Evolutionary conservation across 2,329 filamentous ascomycete species (phyloP).

Genomic region (Mariannaea elegans): DNA sequence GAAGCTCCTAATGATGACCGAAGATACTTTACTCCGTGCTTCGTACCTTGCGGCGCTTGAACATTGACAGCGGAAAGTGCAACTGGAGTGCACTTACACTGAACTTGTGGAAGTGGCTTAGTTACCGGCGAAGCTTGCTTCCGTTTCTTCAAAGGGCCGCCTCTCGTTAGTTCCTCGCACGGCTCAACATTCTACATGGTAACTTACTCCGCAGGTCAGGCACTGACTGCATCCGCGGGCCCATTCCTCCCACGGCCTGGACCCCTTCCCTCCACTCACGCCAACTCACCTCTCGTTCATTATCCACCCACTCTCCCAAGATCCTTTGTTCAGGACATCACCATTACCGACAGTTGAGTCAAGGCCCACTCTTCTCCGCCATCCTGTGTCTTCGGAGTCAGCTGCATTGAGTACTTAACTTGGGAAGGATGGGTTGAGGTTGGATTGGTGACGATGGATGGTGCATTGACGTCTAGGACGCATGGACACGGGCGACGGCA

Average conservation of each 20-base stretch:
- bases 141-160: background rate
- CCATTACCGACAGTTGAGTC: slow-evolving; percentile 19
- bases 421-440: slow-evolving; percentile 5
- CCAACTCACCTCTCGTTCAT: background rate
- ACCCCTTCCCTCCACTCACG: no score
- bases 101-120: background rate
- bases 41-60: background rate
- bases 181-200: no score
- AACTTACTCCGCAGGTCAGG: no score
- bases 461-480: slow-evolving; percentile 3
- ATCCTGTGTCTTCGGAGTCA: slow-evolving; percentile 5
- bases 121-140: background rate
- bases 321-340: slow-evolving; percentile 18
- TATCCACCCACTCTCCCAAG: slow-evolving; percentile 18
- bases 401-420: slow-evolving; percentile 13
- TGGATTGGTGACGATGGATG: slow-evolving; percentile 1
- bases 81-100: slow-evolving; percentile 1
- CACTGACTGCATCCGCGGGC: background rate
- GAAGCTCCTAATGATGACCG: no score
- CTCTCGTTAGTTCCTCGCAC: no score
- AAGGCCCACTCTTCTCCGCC: slow-evolving; percentile 29
- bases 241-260: slow-evolving; percentile 12
- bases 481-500: slow-evolving; percentile 15
- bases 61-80: background rate
- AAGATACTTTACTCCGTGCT: no score